These are phyloP conservation scores for Diutina ranongensis DNA, from an alignment of 1,139 yeast genomes.

Conservation along the genomic window DNA sequence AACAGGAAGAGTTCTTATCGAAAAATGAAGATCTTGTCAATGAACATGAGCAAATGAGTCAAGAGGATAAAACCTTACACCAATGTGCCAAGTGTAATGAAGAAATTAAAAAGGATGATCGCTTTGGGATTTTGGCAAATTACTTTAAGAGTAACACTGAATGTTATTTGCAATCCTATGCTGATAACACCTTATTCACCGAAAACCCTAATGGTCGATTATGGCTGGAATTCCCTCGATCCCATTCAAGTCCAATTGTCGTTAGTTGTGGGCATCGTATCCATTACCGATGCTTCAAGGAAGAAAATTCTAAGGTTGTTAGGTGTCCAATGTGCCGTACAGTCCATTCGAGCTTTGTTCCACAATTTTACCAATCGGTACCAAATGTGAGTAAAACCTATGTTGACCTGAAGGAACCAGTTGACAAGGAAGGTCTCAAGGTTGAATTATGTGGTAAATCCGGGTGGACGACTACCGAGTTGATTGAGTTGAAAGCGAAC, in stretches of 20 bases:
- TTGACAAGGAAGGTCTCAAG: no score
- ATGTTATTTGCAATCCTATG: not conserved
- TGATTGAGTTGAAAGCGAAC: no score
- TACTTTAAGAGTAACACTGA: not conserved
- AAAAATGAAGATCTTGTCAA: slow-evolving; percentile 13
- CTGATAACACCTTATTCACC: not conserved
- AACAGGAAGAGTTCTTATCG: slow-evolving; percentile 26
- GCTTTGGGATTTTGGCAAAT: not conserved
- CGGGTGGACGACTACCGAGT: no score
- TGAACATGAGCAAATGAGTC: not conserved
- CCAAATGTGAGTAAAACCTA: not conserved
- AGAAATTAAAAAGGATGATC: not conserved
- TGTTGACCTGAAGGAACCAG: no score
- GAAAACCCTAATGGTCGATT: no score
- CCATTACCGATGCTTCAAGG: not conserved
- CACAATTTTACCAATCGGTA: not conserved
- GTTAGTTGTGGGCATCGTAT: slow-evolving; percentile 3
- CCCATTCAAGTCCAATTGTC: not conserved
- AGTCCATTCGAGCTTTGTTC: not conserved
- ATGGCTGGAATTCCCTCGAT: no score
- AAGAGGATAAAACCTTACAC: not conserved
- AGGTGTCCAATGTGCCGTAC: slow-evolving; percentile 5
- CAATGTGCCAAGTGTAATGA: slow-evolving; percentile 5
- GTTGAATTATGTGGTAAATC: no score
- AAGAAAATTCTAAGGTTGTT: not conserved